phyloP scores from a whole-genome alignment of 2,329 filamentous ascomycete species.

The Endocalyx cinctus region DNA sequence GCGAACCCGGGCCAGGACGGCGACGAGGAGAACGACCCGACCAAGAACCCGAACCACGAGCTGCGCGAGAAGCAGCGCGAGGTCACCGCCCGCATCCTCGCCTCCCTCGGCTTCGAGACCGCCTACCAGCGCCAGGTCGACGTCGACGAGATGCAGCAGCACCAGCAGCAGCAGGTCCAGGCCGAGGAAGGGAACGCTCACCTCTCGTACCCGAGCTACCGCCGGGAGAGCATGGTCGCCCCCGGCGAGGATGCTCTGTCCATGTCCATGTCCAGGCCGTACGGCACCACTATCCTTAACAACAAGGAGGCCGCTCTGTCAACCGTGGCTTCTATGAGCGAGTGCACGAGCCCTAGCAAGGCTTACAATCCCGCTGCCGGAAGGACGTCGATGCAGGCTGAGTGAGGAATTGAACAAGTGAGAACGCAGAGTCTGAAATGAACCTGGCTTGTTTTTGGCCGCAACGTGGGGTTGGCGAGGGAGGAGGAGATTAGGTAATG shows the following conservation, averaged over 20 bases:
- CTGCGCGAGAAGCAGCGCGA: constrained; percentile 14
- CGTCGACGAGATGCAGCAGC: neutral
- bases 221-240: neutral
- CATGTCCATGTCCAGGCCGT: neutral
- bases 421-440: no score
- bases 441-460: no score
- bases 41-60: constrained; percentile 14
- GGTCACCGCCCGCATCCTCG: constrained; percentile 9
- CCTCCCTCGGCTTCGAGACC: constrained; percentile 7
- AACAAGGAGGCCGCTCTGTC: constrained; percentile 7
- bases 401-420: no score
- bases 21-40: constrained; percentile 11
- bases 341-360: constrained; percentile 1
- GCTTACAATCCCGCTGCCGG: neutral
- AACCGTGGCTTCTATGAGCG: constrained; percentile 11
- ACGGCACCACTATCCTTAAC: neutral
- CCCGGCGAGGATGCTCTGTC: no score
- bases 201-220: constrained; percentile 4
- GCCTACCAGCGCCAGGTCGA: neutral
- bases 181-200: constrained; percentile 8
- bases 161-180: neutral
- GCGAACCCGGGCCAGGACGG: constrained; percentile 31
- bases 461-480: no score
- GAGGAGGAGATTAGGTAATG: no score
- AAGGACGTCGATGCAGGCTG: neutral